phyloP scores from a whole-genome alignment of 164 flowering plant species.

The Echeveria elegans region DNA sequence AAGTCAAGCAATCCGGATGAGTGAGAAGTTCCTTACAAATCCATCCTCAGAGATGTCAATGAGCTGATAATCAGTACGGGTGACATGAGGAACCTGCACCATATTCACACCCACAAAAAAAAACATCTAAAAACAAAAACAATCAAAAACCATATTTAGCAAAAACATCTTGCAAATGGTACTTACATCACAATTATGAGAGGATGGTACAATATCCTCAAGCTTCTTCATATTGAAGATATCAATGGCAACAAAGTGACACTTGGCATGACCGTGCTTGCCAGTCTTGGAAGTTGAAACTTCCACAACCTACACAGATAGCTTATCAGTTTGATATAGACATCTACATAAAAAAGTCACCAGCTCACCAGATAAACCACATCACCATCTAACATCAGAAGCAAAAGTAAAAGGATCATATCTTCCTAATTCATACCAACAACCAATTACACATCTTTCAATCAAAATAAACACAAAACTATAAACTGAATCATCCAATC shows the following conservation, averaged over 20 bases:
- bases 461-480: too few relatives aligned
- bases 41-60: constrained; percentile 65
- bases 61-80: constrained; percentile 53
- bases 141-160: background rate
- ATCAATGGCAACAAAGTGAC: constrained; percentile 57
- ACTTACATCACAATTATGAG: constrained; percentile 54
- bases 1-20: background rate
- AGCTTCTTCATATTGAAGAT: constrained; percentile 46
- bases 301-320: constrained; percentile 40
- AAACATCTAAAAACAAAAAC: background rate
- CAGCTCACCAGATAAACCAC: too few relatives aligned
- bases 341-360: background rate
- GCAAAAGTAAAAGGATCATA: too few relatives aligned
- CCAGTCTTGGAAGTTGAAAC: constrained; percentile 60
- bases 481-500: too few relatives aligned
- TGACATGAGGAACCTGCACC: constrained; percentile 55
- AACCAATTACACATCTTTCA: too few relatives aligned
- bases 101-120: background rate
- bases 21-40: constrained; percentile 29
- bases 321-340: background rate
- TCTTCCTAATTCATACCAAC: too few relatives aligned
- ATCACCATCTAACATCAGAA: too few relatives aligned
- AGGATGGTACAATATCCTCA: constrained; percentile 58
- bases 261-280: constrained; percentile 60
- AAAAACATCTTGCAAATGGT: background rate